These are phyloP conservation scores for Globisporangium middletonii DNA, from an alignment of 352 stramenopile species.

Conservation along the genomic window DNA sequence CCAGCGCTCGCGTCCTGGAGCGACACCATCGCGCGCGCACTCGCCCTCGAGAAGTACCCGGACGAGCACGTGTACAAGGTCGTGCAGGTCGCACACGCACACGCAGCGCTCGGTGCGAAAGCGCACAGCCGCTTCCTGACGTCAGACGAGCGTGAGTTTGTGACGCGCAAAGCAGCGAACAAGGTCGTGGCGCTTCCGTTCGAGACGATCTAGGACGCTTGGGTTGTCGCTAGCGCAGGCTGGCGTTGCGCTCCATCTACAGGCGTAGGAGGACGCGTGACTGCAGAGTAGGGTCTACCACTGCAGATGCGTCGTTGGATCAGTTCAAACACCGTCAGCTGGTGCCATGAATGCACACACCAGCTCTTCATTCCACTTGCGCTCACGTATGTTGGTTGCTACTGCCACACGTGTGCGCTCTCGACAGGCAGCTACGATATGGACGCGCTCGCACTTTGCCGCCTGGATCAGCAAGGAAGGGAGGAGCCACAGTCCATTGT, in stretches of 20 bases:
- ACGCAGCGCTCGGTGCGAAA: background rate
- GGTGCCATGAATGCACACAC: too few species aligned
- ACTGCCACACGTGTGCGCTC: background rate
- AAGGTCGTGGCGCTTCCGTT: slow-evolving; percentile 25
- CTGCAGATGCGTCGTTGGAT: too few species aligned
- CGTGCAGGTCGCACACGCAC: slow-evolving; percentile 27
- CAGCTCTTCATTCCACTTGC: too few species aligned
- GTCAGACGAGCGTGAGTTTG: slow-evolving; percentile 26
- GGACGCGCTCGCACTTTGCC: slow-evolving; percentile 1
- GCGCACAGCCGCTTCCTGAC: slow-evolving; percentile 21
- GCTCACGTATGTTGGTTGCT: background rate
- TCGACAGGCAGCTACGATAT: background rate
- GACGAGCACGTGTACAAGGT: slow-evolving; percentile 70
- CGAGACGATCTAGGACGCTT: background rate
- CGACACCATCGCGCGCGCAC: slow-evolving; percentile 23
- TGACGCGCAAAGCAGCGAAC: slow-evolving; percentile 27
- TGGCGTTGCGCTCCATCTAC: too few species aligned
- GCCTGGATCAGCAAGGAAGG: background rate
- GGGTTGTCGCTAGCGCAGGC: background rate
- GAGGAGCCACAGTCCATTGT: background rate
- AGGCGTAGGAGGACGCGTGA: too few species aligned
- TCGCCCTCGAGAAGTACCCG: slow-evolving; percentile 26
- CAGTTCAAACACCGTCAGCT: too few species aligned
- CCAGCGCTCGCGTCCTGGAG: slow-evolving; percentile 29
- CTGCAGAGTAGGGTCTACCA: too few species aligned